phyloP scores from a whole-genome alignment of 2,329 filamentous ascomycete genomes.

The Fusarium succisae region DNA sequence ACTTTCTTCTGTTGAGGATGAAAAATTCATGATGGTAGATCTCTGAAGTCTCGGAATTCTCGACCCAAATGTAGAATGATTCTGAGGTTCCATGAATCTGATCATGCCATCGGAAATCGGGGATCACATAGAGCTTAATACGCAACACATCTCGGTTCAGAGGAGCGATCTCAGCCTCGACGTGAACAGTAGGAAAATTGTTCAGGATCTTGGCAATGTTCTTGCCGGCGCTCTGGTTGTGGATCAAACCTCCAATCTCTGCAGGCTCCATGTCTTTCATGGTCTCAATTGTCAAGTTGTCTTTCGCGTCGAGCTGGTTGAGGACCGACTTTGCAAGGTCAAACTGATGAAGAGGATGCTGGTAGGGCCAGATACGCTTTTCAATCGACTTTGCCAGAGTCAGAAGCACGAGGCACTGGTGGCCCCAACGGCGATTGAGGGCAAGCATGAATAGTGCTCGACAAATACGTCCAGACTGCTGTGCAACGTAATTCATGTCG shows the following conservation, averaged over 20 bases:
- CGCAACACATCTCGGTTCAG: conserved; percentile 93
- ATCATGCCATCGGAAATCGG: conserved; percentile 96
- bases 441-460: conserved; percentile 97
- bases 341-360: conserved; percentile 95
- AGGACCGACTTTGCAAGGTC: conserved; percentile 86
- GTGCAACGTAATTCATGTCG: conserved; percentile 92
- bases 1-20: conserved; percentile 87
- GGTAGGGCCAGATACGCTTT: conserved; percentile 92
- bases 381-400: conserved; percentile 97
- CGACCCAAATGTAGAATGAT: conserved; percentile 98
- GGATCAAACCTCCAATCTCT: conserved; percentile 90
- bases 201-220: conserved; percentile 83
- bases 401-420: conserved; percentile 90
- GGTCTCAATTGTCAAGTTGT: conserved; percentile 78
- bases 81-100: conserved; percentile 92
- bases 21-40: conserved; percentile 99
- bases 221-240: conserved; percentile 87
- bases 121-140: conserved; percentile 86
- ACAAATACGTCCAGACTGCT: conserved; percentile 94
- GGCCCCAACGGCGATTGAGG: conserved; percentile 92
- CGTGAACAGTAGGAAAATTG: conserved; percentile 89
- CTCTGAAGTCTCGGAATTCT: conserved; percentile 96
- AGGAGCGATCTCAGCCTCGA: conserved; percentile 95
- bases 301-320: conserved; percentile 84
- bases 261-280: conserved; percentile 92